phyloP scores from a whole-genome alignment of 257 asterid species.

The Solanum boliviense region DNA sequence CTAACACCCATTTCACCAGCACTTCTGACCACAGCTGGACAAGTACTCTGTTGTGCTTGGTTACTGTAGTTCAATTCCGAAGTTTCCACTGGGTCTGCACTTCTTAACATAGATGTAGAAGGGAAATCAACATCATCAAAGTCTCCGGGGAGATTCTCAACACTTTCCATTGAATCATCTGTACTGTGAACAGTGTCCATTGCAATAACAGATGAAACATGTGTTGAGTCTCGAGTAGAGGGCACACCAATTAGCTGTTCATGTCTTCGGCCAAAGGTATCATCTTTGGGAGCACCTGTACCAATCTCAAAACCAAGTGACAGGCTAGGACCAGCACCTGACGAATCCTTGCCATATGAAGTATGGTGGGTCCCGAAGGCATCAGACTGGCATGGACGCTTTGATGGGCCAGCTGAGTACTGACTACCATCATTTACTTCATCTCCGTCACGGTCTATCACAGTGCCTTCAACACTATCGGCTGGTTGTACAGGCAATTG shows the following conservation, averaged over 20 bases:
- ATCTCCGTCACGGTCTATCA: slow-evolving; percentile 94
- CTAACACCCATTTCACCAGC: slow-evolving; percentile 90
- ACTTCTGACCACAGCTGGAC: slow-evolving; percentile 64
- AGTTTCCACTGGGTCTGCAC: slow-evolving; percentile 54
- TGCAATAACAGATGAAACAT: slow-evolving; percentile 83
- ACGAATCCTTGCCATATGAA: slow-evolving; percentile 42
- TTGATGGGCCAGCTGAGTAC: slow-evolving; percentile 77
- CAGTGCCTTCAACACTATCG: slow-evolving; percentile 96
- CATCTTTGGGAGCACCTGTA: slow-evolving; percentile 42
- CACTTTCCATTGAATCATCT: slow-evolving; percentile 96
- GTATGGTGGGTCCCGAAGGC: slow-evolving; percentile 27
- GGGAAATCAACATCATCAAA: slow-evolving; percentile 67
- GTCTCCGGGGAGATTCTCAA: slow-evolving; percentile 81
- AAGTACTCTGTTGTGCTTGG: slow-evolving; percentile 92
- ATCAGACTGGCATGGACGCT: slow-evolving; percentile 63
- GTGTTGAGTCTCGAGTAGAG: slow-evolving; percentile 65
- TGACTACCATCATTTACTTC: slow-evolving; percentile 88
- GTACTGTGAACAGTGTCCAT: slow-evolving; percentile 84
- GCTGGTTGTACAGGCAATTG: slow-evolving; percentile 60
- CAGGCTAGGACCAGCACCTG: slow-evolving; percentile 92
- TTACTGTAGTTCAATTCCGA: slow-evolving; percentile 89
- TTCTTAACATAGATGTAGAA: slow-evolving; percentile 58
- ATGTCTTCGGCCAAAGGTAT: slow-evolving; percentile 38
- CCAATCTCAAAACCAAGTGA: slow-evolving; percentile 58
- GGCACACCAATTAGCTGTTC: slow-evolving; percentile 49